These are phyloP conservation scores for Stagonosporopsis chrysanthemi DNA, from an alignment of 2,329 filamentous ascomycete genomes.

Conservation along the genomic window DNA sequence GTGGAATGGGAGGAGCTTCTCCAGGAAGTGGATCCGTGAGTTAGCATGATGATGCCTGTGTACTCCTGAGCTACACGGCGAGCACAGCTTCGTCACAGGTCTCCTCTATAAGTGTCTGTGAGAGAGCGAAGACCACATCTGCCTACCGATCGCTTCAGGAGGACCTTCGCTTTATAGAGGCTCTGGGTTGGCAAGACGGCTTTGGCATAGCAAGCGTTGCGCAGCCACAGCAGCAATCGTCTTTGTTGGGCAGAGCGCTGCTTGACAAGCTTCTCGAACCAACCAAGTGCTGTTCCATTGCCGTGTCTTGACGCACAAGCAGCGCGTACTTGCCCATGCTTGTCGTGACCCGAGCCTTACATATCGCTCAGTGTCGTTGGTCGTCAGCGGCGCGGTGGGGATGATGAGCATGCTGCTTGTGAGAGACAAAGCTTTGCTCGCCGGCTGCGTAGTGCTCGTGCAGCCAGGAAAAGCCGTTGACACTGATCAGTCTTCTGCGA, in stretches of 20 bases:
- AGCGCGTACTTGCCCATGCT: too few relatives aligned
- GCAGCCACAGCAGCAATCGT: neutral
- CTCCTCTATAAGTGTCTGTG: too few relatives aligned
- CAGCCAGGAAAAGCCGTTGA: neutral
- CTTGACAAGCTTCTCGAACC: neutral
- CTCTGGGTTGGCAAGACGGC: neutral
- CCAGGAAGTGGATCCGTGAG: too few relatives aligned
- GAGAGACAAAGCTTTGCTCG: neutral
- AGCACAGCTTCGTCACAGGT: too few relatives aligned
- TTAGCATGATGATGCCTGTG: too few relatives aligned
- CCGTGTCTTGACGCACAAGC: neutral
- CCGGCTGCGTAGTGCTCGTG: neutral
- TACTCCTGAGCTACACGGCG: too few relatives aligned
- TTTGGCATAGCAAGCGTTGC: neutral
- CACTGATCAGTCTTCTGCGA: neutral
- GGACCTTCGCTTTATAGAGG: too few relatives aligned
- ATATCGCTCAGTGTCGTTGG: too few relatives aligned
- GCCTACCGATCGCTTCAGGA: too few relatives aligned
- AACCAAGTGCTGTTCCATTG: neutral
- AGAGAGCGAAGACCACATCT: too few relatives aligned
- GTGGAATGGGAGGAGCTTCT: too few relatives aligned
- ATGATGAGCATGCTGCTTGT: neutral
- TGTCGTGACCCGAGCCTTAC: too few relatives aligned
- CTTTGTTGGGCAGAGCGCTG: neutral
- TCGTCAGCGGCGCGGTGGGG: neutral